A percentile compares a stretch with the other conserved stretches of the same genome.
Conservation (phyloP, 2,329 filamentous ascomycete species). For the Metarhizium album region DNA sequence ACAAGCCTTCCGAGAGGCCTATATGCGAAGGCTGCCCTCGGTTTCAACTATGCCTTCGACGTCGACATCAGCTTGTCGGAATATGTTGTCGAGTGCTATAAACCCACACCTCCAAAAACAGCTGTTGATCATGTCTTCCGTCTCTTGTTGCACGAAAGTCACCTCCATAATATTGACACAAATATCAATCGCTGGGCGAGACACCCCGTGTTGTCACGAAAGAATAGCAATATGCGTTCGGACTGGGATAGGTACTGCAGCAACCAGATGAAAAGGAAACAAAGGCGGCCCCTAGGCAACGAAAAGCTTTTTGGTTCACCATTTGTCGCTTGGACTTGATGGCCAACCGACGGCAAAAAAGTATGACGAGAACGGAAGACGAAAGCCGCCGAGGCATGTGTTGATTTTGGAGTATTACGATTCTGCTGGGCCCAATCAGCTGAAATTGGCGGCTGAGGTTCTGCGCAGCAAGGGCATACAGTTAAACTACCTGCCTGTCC, state of each 20-base stretch:
- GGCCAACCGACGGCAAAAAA: background rate
- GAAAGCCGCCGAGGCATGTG: background rate
- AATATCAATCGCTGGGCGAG: background rate
- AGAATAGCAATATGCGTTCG: background rate
- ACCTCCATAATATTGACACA: background rate
- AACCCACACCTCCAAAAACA: constrained; percentile 1
- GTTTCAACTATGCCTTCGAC: background rate
- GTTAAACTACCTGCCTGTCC: background rate
- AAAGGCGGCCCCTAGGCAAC: background rate
- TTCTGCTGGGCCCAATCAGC: background rate
- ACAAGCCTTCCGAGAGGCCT: background rate
- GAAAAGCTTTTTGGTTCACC: background rate
- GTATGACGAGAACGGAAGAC: background rate
- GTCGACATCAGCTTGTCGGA: constrained; percentile 4
- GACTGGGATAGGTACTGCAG: constrained; percentile 1
- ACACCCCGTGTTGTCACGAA: background rate
- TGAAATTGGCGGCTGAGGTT: background rate
- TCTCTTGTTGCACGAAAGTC: background rate
- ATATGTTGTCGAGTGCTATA: constrained; percentile 2
- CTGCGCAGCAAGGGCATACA: background rate
- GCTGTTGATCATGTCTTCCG: background rate
- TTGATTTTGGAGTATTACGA: background rate
- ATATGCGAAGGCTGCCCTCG: background rate
- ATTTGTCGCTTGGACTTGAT: background rate
- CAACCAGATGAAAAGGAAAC: background rate